Evolutionary conservation across 2,329 filamentous ascomycete genomes (phyloP).

Genomic region (Chaetomium strumarium): DNA sequence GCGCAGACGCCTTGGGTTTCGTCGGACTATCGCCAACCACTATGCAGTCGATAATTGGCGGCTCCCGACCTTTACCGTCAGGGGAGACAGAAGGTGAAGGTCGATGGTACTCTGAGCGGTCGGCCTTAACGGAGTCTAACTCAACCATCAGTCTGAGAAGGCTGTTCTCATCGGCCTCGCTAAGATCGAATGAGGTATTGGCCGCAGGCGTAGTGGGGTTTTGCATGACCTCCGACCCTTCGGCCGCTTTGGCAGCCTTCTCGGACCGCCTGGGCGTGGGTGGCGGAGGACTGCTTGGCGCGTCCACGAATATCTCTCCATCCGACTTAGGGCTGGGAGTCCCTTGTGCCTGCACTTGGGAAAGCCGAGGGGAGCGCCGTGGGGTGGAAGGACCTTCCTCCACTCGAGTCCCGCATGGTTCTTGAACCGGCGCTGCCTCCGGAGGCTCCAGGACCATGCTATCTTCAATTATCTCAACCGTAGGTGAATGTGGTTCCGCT

Average conservation of each 20-base stretch:
- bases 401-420: neutral
- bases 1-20: slow-evolving; percentile 9
- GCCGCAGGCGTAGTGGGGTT: neutral
- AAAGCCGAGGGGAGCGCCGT: slow-evolving; percentile 15
- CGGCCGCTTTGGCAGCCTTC: slow-evolving; percentile 20
- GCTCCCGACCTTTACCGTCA: slow-evolving; percentile 22
- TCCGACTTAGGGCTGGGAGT: slow-evolving; percentile 36
- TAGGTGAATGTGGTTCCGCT: slow-evolving; percentile 6
- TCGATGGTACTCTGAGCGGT: slow-evolving; percentile 24
- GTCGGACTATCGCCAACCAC: slow-evolving; percentile 26
- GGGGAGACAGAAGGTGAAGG: slow-evolving; percentile 27
- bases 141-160: slow-evolving; percentile 45
- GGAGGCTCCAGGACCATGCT: slow-evolving; percentile 15
- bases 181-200: slow-evolving; percentile 35
- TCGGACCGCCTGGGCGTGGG: slow-evolving; percentile 26
- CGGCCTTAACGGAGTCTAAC: slow-evolving; percentile 38
- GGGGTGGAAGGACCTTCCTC: slow-evolving; percentile 20
- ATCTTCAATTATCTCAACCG: slow-evolving; percentile 22
- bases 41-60: slow-evolving; percentile 29
- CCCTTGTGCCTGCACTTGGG: slow-evolving; percentile 25
- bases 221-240: neutral
- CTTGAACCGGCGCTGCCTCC: neutral
- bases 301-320: slow-evolving; percentile 46
- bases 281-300: slow-evolving; percentile 38
- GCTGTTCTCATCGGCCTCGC: slow-evolving; percentile 42